These are phyloP conservation scores for Prunus salicina DNA, from an alignment of 306 rosid genomes.

Conservation along the genomic window DNA sequence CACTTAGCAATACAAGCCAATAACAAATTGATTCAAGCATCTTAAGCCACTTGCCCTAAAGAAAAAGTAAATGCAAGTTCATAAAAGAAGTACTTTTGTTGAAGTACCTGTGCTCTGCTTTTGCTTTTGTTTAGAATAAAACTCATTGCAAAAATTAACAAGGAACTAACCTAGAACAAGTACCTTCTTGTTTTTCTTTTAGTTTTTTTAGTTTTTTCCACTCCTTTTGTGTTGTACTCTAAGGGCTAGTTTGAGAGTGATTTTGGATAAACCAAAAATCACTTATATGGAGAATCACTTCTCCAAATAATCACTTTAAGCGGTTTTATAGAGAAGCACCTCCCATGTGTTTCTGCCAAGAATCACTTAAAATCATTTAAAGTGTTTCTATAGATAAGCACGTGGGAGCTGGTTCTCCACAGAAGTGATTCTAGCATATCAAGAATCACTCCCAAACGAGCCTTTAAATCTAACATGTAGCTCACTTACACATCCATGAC, in stretches of 20 bases:
- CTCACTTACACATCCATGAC: neutral
- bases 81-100: neutral
- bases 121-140: constrained; percentile 6
- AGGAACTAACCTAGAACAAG: neutral
- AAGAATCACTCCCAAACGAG: too few relatives aligned
- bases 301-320: too few relatives aligned
- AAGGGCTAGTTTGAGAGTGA: too few relatives aligned
- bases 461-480: neutral
- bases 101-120: neutral
- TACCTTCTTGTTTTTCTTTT: neutral
- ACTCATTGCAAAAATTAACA: neutral
- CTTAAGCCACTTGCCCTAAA: constrained; percentile 20
- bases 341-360: accelerated
- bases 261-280: too few relatives aligned
- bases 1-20: neutral
- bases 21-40: constrained; percentile 9
- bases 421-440: too few relatives aligned
- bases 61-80: neutral
- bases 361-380: too few relatives aligned
- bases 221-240: neutral
- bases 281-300: too few relatives aligned
- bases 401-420: too few relatives aligned
- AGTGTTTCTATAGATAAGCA: too few relatives aligned
- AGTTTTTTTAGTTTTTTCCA: neutral
- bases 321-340: too few relatives aligned